Base-by-base conservation (phyloP, 768 basidiomycete genomes). In the Lentinula edodes region DNA sequence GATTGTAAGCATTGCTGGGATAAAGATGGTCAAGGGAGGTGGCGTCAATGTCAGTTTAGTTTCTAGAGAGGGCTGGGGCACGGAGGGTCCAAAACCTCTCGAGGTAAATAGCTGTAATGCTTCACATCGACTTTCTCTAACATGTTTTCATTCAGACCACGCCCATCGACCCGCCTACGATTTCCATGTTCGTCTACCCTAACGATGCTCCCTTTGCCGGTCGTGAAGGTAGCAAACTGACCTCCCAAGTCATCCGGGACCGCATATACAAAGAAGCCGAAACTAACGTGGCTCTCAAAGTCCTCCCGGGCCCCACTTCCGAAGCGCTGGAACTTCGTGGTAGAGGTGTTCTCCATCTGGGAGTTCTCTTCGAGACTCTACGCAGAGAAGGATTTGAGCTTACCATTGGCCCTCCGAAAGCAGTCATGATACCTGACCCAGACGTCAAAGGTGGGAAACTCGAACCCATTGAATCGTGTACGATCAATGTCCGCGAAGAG, bases 91-190 rank as follows among this genome's bases (percentile, higher is more conserved):
- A 0, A 64, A 74, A 52, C 71, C 78, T 5, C 67, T 80, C 16
- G 77, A 77, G 3, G 77, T 76, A 61, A 2, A 72, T 72, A 13
- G 16, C 23, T 46, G 15, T 35, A 13, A 34, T 50, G 12, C 8
- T 35, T 55, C 0, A 5, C 28, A 15, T 52, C 5, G n/a, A 34
- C 32, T 12, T 2, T n/a, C 36, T 39, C 52, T 13, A 23, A 28
- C 12, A 4, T 5, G 39, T 51, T n/a, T 34, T 23, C 15, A n/a
- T 58, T 15, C 64, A 68, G 66, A 67, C 80, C 2, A 80, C 80
- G 0, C 80, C 80, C 36, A 82, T 82, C 35, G 80, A 81, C 67
- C 80, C 80, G 0, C 80, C 80, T 0, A 82, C 80, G 6, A 81
- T 82, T 63, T 80, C 78, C 20, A 75, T 80, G 64, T 73, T 77